Evolutionary conservation across 768 basidiomycete genomes (phyloP), one percentile per base, ranked within the genome.

Genomic region (Tricholoma sp.): DNA sequence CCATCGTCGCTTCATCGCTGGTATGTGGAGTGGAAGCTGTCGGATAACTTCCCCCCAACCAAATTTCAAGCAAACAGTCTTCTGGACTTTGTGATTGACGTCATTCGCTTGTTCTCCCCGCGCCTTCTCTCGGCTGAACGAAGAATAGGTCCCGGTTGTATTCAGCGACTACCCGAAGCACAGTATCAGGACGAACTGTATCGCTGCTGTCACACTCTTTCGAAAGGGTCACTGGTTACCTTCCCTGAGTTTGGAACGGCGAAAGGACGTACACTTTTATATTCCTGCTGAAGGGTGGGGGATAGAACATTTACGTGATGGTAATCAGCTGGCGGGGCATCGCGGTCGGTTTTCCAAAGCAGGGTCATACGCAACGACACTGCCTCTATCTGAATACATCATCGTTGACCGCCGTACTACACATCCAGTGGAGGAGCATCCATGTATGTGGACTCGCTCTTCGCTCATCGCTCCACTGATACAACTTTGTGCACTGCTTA

Each of bases 41-140:
- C n/a, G 43, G 43, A n/a, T 64, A 64, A 46, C 58, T 3, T 29
- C 4, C 32, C 37, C 2, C 7, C 37, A 39, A 39, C 14, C 7
- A 2, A 2, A n/a, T 39, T 39, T 16, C 16, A 39, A 2, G 4
- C 7, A 7, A 4, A 2, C 37, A n/a, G n/a, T 39, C 2, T 39
- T 7, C 37, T 39, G n/a, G n/a, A n/a, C n/a, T n/a, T n/a, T n/a
- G n/a, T n/a, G n/a, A n/a, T n/a, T n/a, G n/a, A n/a, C n/a, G n/a
- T n/a, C n/a, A n/a, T n/a, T n/a, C n/a, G n/a, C n/a, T n/a, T n/a
- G n/a, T n/a, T n/a, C n/a, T n/a, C n/a, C n/a, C n/a, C n/a, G n/a
- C n/a, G n/a, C n/a, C n/a, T n/a, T n/a, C n/a, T n/a, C n/a, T n/a
- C n/a, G n/a, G n/a, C n/a, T n/a, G n/a, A n/a, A n/a, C n/a, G n/a